Base-by-base conservation (phyloP, 441 rosid genomes). In the Gossypium gossypioides region DNA sequence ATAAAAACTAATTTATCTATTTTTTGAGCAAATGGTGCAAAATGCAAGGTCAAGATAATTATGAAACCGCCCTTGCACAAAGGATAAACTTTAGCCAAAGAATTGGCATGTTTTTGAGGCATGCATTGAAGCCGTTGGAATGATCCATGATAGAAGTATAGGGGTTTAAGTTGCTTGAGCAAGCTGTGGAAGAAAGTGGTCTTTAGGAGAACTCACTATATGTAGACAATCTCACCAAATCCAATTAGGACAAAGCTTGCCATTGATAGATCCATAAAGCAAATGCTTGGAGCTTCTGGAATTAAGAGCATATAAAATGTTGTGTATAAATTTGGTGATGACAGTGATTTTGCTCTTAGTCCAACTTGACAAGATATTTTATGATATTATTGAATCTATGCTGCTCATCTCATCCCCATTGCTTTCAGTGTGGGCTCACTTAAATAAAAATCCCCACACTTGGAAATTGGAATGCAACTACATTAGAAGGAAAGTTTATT, bases 1-100 rank as follows among this genome's bases (percentile, higher is more conserved):
- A 29, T 4, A 29, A 25, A 59, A 4, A 0, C 2, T 21, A 37
- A 40, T 58, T 32, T 32, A 3, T 0, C 0, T 32, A 32, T 32
- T 32, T 32, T 32, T 32, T 32, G 6, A 29, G 6, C 0, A 1
- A 29, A 29, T 0, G 6, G 0, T 1, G 5, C 6, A 29, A 29
- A 29, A 29, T 29, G 34, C 34, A 29, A 29, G 5, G 32, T 27
- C 6, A 91, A 90, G 3, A 84, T 93, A 93, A 91, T 76, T 91
- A 91, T 40, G 93, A 96, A 93, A 79, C 83, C 91, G 72, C 96
- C 97, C 2, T 82, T 91, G 95, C 95, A 44, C 98, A 93, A 83
- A 97, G 98, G 77, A 90, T 88, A 69, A 91, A 93, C 77, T 93
- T 93, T 63, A 91, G 96, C 77, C 89, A 86, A 27, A n/a, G 9